These are phyloP conservation scores for Penicillium desertorum DNA, from an alignment of 495 filamentous ascomycete genomes.

Conservation along the genomic window DNA sequence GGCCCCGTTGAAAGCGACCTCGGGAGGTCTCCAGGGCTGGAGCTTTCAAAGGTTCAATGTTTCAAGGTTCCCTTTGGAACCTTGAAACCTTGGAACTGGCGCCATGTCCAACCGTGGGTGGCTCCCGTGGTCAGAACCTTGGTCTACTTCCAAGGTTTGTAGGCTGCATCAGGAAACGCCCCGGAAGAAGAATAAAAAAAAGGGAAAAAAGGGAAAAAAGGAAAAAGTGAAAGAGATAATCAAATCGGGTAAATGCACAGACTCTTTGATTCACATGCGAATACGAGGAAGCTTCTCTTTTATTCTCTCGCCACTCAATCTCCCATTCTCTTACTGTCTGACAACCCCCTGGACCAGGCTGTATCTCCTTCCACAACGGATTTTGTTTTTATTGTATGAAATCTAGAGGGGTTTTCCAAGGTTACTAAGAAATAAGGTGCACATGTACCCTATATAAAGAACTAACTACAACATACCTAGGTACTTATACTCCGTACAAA, in stretches of 20 bases:
- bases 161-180: not conserved
- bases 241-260: slow-evolving; percentile 34
- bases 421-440: not conserved
- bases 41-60: too few species aligned
- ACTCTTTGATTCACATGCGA: slow-evolving; percentile 4
- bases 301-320: not conserved
- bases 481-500: too few species aligned
- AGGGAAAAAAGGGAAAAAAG: not conserved
- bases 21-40: too few species aligned
- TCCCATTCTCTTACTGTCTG: slow-evolving; percentile 5
- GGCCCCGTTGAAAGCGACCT: not conserved
- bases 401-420: too few species aligned
- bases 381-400: not conserved
- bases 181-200: slow-evolving; percentile 2
- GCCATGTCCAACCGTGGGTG: not conserved
- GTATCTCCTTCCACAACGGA: slow-evolving; percentile 24
- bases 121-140: not conserved
- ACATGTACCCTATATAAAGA: too few species aligned
- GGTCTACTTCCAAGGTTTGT: not conserved
- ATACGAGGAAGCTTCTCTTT: not conserved
- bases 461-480: too few species aligned
- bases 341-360: slow-evolving; percentile 10
- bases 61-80: not conserved
- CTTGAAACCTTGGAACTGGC: not conserved
- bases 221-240: not conserved